Evolutionary conservation across 1,284 basidiomycete species (phyloP), one percentile per base, ranked within the genome.

Genomic region (Ceratobasidium sp.): DNA sequence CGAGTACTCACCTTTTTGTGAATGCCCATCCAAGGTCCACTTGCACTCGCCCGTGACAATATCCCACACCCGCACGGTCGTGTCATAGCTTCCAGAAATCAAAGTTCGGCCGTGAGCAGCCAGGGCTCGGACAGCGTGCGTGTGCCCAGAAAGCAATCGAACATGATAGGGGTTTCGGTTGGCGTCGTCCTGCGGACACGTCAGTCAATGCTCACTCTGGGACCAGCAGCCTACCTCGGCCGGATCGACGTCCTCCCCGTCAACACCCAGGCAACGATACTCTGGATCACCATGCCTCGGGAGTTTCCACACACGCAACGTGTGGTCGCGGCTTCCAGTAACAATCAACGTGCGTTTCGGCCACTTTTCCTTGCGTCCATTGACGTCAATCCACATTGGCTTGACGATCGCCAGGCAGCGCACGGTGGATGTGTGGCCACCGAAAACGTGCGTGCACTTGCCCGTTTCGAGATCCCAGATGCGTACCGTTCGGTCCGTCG

Each of bases 1-100:
- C 2, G 12, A 55, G 6, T 8, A 69, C 80, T 71, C 72, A 94
- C 93, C 94, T 85, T 95, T 96, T 77, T 94, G 91, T 27, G 90
- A 90, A 77, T 98, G 95, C 0, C 95, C 95, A 1, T 84, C 83
- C 54, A 98, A 82, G 6, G 90, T 84, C 82, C 90, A 91, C 75
- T 88, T 88, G 77, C 91, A 92, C 47, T 85, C 83, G 12, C 95
- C 96, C n/a, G 88, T 91, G 72, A 94, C 85, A 70, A 94, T 90
- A 77, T 98, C 94, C 95, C 96, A 98, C 38, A 97, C 91, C 42
- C 95, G 88, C 42, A 97, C 94, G 2, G 88, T 92, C 76, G 88
- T 91, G 77, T 98, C 96, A 79, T 98, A 98, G 75, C 93, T 96
- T 31, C 94, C 95, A n/a, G 93, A 96, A 25, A 96, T 91, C 52